A percentile compares a stretch with the other conserved stretches of the same genome.
These are phyloP conservation scores for Wickerhamomyces alni DNA, from an alignment of 805 yeast species.

Conservation along the genomic window DNA sequence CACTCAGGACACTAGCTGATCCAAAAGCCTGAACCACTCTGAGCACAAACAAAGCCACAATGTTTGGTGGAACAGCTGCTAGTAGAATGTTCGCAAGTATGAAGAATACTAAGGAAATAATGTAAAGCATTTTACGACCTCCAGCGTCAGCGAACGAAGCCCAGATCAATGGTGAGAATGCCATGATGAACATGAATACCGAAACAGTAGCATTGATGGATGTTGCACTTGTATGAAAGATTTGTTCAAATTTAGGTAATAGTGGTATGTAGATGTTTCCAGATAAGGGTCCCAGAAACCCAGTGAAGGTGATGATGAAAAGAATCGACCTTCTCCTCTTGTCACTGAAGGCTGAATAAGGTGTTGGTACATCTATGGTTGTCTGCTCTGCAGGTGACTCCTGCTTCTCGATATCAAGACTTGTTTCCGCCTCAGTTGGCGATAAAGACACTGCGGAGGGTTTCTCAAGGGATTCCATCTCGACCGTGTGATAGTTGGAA, in stretches of 20 bases:
- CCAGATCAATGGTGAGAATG: slow-evolving; percentile 51
- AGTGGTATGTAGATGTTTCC: slow-evolving; percentile 56
- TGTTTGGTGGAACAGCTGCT: slow-evolving; percentile 56
- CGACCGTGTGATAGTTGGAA: too few species aligned
- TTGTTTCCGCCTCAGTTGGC: neutral
- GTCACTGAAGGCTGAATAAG: slow-evolving; percentile 29
- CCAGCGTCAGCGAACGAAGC: slow-evolving; percentile 50
- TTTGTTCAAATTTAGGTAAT: slow-evolving; percentile 37
- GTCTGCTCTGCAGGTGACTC: neutral
- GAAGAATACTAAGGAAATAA: slow-evolving; percentile 51
- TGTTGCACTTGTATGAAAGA: slow-evolving; percentile 34
- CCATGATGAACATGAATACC: slow-evolving; percentile 50
- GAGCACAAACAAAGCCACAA: slow-evolving; percentile 62
- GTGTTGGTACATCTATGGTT: slow-evolving; percentile 1
- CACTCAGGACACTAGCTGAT: slow-evolving; percentile 81
- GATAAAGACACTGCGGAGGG: neutral
- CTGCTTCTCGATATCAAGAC: neutral
- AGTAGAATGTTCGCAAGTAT: slow-evolving; percentile 60
- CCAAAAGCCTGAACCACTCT: slow-evolving; percentile 75
- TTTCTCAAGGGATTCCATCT: too few species aligned
- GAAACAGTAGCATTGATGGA: slow-evolving; percentile 51
- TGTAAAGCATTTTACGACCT: slow-evolving; percentile 60
- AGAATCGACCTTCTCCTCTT: slow-evolving; percentile 29
- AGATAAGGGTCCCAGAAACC: slow-evolving; percentile 50
- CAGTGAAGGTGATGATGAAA: slow-evolving; percentile 38